Percentiles rank a stretch among this genome's conserved stretches.
Conservation (phyloP, 768 basidiomycete species). For the Kwoniella mangroviensis region DNA sequence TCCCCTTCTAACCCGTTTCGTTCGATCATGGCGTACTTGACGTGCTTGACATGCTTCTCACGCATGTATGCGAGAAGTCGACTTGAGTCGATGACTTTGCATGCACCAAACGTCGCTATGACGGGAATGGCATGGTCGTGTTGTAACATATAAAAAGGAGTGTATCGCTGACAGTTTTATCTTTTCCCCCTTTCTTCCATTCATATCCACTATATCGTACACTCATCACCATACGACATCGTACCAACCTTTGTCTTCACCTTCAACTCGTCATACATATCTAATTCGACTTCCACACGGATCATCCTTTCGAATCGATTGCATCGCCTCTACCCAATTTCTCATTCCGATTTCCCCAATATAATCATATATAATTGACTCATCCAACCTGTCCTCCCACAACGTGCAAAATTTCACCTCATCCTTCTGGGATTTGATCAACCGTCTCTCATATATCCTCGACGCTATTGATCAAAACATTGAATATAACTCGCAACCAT, state of each 20-base stretch:
- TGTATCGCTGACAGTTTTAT: conserved; percentile 26
- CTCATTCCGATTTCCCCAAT: conserved; percentile 15
- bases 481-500: neutral
- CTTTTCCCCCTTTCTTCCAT: conserved; percentile 13
- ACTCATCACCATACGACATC: conserved; percentile 4
- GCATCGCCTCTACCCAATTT: neutral
- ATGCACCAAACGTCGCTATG: neutral
- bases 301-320: neutral
- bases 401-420: conserved; percentile 7
- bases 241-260: neutral
- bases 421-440: conserved; percentile 11
- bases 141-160: conserved; percentile 1
- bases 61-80: conserved; percentile 3
- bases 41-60: neutral
- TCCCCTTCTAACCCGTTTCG: neutral
- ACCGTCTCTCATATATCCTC: conserved; percentile 2
- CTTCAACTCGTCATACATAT: neutral
- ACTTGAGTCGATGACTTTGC: neutral
- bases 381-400: neutral
- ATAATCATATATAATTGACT: conserved; percentile 4
- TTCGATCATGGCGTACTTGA: neutral
- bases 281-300: neutral
- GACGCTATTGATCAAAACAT: conserved; percentile 10
- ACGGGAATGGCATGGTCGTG: neutral
- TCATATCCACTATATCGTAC: neutral